A percentile compares a stretch with the other conserved stretches of the same genome.
Evolutionary conservation across 345 rosid genomes (phyloP).

Genomic region (Acer saccharum): DNA sequence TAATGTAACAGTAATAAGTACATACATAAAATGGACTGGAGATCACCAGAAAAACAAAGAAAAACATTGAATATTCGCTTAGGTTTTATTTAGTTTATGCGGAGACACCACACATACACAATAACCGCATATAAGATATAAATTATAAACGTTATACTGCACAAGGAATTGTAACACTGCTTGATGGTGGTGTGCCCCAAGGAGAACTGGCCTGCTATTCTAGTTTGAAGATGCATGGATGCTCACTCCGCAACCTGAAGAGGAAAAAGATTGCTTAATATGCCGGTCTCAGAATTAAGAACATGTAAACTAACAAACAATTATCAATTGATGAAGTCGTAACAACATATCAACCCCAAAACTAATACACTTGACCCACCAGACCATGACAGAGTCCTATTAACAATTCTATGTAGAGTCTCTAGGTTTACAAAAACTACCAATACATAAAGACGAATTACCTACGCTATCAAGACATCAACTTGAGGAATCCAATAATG

Average conservation of each 20-base stretch:
- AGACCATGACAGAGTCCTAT: neutral
- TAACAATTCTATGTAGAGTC: neutral
- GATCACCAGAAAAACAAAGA: neutral
- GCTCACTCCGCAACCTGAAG: conserved; percentile 57
- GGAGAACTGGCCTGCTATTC: neutral
- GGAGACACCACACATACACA: conserved; percentile 4
- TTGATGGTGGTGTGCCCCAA: neutral
- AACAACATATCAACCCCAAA: neutral
- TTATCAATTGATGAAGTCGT: neutral
- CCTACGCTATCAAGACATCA: no score
- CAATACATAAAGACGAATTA: neutral
- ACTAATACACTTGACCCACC: neutral
- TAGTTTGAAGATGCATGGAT: conserved; percentile 9
- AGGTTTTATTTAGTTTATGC: conserved; percentile 13
- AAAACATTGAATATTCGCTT: neutral
- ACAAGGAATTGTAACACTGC: neutral
- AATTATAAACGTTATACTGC: neutral
- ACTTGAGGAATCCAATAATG: no score
- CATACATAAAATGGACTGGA: neutral
- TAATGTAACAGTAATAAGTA: neutral
- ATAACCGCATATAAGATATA: conserved; percentile 2
- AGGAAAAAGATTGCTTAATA: neutral
- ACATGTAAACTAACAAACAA: neutral
- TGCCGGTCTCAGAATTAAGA: neutral
- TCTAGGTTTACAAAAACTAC: neutral